phyloP scores from a whole-genome alignment of 371 early-diverging fungal species.

The Saksenaea oblongispora region DNA sequence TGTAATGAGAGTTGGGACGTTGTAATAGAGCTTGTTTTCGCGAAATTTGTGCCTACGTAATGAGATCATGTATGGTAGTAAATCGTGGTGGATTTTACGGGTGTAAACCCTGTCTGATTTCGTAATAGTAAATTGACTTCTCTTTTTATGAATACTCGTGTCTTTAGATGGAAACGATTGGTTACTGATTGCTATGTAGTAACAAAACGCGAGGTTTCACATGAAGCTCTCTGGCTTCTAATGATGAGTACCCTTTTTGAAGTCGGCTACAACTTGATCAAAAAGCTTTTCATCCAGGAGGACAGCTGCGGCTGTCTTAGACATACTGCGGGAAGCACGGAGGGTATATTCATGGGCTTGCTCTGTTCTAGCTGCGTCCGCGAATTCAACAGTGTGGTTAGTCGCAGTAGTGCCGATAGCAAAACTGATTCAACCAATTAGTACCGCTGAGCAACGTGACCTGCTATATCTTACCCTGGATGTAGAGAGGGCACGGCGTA shows the following conservation, averaged over 20 bases:
- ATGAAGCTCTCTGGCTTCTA: neutral
- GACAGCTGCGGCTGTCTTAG: conserved; percentile 40
- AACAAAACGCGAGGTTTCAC: neutral
- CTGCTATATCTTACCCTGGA: conserved; percentile 22
- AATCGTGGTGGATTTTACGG: no score
- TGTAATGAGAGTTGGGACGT: no score
- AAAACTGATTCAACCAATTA: conserved; percentile 15
- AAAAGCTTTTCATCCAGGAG: conserved; percentile 28
- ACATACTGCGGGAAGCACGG: conserved; percentile 45
- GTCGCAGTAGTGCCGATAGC: conserved; percentile 31
- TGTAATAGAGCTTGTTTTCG: no score
- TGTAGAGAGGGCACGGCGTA: conserved; percentile 44
- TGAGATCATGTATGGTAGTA: no score
- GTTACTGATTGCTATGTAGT: neutral
- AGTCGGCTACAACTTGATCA: conserved; percentile 28
- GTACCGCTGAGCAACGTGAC: neutral
- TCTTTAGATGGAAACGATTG: no score
- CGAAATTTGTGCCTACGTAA: no score
- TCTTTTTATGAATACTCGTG: no score
- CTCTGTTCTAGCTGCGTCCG: conserved; percentile 56
- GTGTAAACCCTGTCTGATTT: no score
- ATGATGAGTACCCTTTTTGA: conserved; percentile 20
- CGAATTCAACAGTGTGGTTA: conserved; percentile 67
- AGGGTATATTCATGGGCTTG: conserved; percentile 65
- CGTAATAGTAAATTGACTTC: no score